These are phyloP conservation scores for Ephemerocybe angulata DNA, from an alignment of 768 basidiomycete genomes.

Conservation along the genomic window DNA sequence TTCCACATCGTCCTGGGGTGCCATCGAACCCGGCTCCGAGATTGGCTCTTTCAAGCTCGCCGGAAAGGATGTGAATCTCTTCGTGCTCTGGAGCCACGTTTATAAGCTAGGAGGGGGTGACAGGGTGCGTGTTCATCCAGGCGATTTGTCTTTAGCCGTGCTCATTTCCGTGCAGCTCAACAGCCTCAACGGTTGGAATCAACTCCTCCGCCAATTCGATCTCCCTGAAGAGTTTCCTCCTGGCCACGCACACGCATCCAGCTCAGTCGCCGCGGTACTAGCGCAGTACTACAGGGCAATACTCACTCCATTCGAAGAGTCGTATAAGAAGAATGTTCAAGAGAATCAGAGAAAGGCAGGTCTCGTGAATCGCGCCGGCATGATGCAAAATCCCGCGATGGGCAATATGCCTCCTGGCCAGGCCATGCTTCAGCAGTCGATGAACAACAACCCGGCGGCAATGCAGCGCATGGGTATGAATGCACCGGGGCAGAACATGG, in stretches of 20 bases:
- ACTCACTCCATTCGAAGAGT: conserved; percentile 69
- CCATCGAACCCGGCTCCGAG: conserved; percentile 60
- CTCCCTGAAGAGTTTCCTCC: conserved; percentile 55
- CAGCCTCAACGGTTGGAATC: conserved; percentile 53
- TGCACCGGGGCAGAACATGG: conserved; percentile 8
- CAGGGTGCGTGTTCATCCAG: conserved; percentile 43
- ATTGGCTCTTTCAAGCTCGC: conserved; percentile 64
- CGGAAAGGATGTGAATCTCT: conserved; percentile 74
- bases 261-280: conserved; percentile 48
- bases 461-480: conserved; percentile 21
- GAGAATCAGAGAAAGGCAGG: conserved; percentile 58
- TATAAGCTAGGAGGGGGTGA: conserved; percentile 55
- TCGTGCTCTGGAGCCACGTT: conserved; percentile 66
- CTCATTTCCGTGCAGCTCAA: conserved; percentile 35
- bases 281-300: conserved; percentile 59
- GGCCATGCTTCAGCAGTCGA: conserved; percentile 18
- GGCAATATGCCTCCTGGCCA: conserved; percentile 17
- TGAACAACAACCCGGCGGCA: conserved; percentile 14
- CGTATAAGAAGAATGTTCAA: conserved; percentile 57
- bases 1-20: conserved; percentile 57
- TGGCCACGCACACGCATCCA: conserved; percentile 44
- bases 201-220: conserved; percentile 52
- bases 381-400: conserved; percentile 29
- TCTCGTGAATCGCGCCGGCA: conserved; percentile 36
- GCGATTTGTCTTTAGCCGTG: conserved; percentile 12